These are phyloP conservation scores for Biscogniauxia marginata DNA, from an alignment of 2,329 filamentous ascomycete species.

Conservation along the genomic window DNA sequence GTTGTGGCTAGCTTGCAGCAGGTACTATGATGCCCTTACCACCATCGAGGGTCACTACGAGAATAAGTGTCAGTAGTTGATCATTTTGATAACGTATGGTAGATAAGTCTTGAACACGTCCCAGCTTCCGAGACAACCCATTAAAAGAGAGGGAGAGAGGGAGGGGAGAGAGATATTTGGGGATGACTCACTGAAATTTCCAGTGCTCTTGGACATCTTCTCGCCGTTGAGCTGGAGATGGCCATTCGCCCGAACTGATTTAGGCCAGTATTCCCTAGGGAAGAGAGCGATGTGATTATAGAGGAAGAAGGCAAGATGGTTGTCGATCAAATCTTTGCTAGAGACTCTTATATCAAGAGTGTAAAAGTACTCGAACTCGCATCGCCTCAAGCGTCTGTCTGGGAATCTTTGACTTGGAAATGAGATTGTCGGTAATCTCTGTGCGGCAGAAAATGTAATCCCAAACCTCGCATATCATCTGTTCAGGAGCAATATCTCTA, in stretches of 20 bases:
- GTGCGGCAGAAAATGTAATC: slow-evolving; percentile 87
- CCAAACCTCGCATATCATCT: slow-evolving; percentile 94
- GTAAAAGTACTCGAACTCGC: slow-evolving; percentile 97
- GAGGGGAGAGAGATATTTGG: too few relatives aligned
- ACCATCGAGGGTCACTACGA: slow-evolving; percentile 76
- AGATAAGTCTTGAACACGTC: too few relatives aligned
- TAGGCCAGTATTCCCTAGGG: slow-evolving; percentile 83
- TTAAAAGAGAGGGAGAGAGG: too few relatives aligned
- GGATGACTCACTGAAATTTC: too few relatives aligned
- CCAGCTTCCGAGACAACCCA: too few relatives aligned
- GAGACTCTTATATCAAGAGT: slow-evolving; percentile 84
- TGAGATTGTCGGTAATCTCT: slow-evolving; percentile 65
- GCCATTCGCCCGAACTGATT: slow-evolving; percentile 82
- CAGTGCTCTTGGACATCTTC: slow-evolving; percentile 98
- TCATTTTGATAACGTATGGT: too few relatives aligned
- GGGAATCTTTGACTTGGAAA: slow-evolving; percentile 66
- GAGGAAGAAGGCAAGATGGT: too few relatives aligned
- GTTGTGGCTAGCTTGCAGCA: too few relatives aligned
- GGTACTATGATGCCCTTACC: too few relatives aligned
- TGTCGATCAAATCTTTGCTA: slow-evolving; percentile 90
- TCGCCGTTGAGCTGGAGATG: slow-evolving; percentile 93
- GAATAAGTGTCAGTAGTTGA: too few relatives aligned
- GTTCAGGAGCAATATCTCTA: slow-evolving; percentile 63
- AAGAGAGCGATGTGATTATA: slow-evolving; percentile 94
- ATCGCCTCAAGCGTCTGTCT: slow-evolving; percentile 72